Conservation (phyloP, 2,329 filamentous ascomycete genomes). For the Ophiocordyceps camponoti-rufipedis region DNA sequence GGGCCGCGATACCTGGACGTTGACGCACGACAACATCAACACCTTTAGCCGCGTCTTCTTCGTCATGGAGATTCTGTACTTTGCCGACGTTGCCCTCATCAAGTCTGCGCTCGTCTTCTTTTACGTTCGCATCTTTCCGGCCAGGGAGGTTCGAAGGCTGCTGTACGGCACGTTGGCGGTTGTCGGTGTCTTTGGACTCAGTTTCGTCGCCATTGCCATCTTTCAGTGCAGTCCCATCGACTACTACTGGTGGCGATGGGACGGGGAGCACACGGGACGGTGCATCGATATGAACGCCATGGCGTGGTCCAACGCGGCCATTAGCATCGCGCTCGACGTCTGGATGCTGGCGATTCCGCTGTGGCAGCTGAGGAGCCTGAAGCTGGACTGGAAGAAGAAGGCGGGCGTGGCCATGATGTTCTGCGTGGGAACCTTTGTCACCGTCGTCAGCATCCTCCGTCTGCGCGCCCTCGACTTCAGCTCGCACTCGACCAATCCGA, state of each 20-base stretch:
- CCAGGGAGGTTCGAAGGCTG: slow-evolving; percentile 15
- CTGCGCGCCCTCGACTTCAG: slow-evolving; percentile 15
- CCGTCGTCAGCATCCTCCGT: slow-evolving; percentile 19
- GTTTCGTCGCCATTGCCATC: slow-evolving; percentile 22
- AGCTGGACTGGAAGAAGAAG: slow-evolving; percentile 28
- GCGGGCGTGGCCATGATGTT: slow-evolving; percentile 31
- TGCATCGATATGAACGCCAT: slow-evolving; percentile 32
- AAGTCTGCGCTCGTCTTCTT: slow-evolving; percentile 35
- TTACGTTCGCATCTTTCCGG: slow-evolving; percentile 35
- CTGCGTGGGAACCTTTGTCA: slow-evolving; percentile 25
- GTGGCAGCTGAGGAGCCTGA: slow-evolving; percentile 21
- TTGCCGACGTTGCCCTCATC: slow-evolving; percentile 23
- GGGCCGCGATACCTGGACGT: slow-evolving; percentile 31
- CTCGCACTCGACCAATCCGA: slow-evolving; percentile 11
- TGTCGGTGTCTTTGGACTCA: slow-evolving; percentile 18
- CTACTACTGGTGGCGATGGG: slow-evolving; percentile 35
- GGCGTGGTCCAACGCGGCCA: slow-evolving; percentile 30
- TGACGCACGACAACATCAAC: slow-evolving; percentile 21
- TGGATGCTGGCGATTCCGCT: slow-evolving; percentile 33
- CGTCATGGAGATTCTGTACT: slow-evolving; percentile 25
- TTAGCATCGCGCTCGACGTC: slow-evolving; percentile 32
- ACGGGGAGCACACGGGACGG: slow-evolving; percentile 22
- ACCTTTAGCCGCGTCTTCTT: slow-evolving; percentile 25
- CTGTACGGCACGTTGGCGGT: slow-evolving; percentile 24
- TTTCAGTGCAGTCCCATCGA: slow-evolving; percentile 33